Evolutionary conservation across 371 early-diverging fungal genomes (phyloP), one percentile per base, ranked within the genome.

Genomic region (Hamiltosporidium tvaerminnensis): DNA sequence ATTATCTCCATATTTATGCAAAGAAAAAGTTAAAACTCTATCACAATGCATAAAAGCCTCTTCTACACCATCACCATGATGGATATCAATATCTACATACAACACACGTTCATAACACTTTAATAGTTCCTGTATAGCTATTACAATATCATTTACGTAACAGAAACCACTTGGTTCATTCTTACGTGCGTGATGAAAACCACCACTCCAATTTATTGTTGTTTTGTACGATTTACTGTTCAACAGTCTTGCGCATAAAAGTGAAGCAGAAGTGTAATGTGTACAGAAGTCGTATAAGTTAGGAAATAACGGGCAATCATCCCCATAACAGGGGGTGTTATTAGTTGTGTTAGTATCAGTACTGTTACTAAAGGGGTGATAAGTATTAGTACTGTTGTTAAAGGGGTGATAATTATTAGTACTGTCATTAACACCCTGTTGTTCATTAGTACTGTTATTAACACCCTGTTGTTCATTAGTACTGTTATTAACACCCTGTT

Each of bases 291-390:
- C 92, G 77, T 86, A 89, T 71, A 98, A 81, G 4, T 92, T 93
- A 58, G 86, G 86, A 80, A 96, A 95, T 1, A 89, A 84, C 2
- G 96, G 96, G 73, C 96, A 96, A 76, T 95, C 95, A 54, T 91
- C 91, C 35, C 73, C 14, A 44, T 44, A 7, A 44, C 44, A 7
- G 44, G 44, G 5, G 44, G 5, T 44, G 14, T 7, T 44, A 44
- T 44, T 44, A 44, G 14, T 14, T 44, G 44, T 44, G 14, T 44
- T 44, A 44, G 5, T 44, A 44, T 44, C 14, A 44, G 14, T 44
- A 44, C 7, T 14, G 14, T 14, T 44, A 7, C 5, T 44, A 14
- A 7, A 7, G 44, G 44, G 5, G 14, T 44, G 5, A 44, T 14
- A 7, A 44, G 5, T 14, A 44, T 44, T 44, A 44, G 5, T 44